Evolutionary conservation across 352 stramenopile genomes (phyloP).

Genomic region (Pythium folliculosum): DNA sequence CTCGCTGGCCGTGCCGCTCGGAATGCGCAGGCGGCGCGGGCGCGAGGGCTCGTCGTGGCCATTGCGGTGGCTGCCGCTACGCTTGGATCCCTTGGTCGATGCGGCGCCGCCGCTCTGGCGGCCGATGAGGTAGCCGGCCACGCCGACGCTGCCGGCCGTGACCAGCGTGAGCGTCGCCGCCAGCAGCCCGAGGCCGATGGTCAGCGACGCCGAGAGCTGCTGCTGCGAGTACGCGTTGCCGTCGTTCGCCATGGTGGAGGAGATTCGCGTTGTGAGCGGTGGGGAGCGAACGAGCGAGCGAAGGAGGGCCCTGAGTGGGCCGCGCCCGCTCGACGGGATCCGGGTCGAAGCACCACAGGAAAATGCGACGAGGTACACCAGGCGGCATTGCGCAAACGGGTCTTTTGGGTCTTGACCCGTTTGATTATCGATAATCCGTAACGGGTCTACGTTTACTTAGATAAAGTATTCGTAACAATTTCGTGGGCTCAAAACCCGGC

Average conservation of each 20-base stretch:
- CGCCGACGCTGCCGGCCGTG: constrained; percentile 67
- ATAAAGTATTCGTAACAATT: no score
- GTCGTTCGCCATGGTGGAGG: constrained; percentile 22
- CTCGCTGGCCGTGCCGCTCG: constrained; percentile 65
- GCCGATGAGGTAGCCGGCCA: constrained; percentile 72
- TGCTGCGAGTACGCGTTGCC: constrained; percentile 10
- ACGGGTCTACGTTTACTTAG: neutral
- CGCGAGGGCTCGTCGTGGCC: constrained; percentile 16
- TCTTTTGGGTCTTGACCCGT: neutral
- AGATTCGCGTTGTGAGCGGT: constrained; percentile 15
- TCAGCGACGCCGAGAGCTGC: constrained; percentile 44
- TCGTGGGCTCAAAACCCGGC: neutral
- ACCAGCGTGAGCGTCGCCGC: constrained; percentile 74
- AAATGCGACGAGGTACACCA: constrained; percentile 29
- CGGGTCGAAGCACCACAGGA: constrained; percentile 27
- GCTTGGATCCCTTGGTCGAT: constrained; percentile 12
- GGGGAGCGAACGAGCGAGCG: neutral
- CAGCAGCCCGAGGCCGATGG: constrained; percentile 65
- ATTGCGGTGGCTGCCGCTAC: constrained; percentile 9
- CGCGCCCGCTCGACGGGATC: constrained; percentile 7
- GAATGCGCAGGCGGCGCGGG: constrained; percentile 56
- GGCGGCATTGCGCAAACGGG: constrained; percentile 31
- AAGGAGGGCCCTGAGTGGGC: neutral
- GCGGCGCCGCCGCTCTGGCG: constrained; percentile 34
- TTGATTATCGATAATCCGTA: neutral